These are phyloP conservation scores for Chaetoscypha palmicola DNA, from an alignment of 2,329 filamentous ascomycete species.

Conservation along the genomic window DNA sequence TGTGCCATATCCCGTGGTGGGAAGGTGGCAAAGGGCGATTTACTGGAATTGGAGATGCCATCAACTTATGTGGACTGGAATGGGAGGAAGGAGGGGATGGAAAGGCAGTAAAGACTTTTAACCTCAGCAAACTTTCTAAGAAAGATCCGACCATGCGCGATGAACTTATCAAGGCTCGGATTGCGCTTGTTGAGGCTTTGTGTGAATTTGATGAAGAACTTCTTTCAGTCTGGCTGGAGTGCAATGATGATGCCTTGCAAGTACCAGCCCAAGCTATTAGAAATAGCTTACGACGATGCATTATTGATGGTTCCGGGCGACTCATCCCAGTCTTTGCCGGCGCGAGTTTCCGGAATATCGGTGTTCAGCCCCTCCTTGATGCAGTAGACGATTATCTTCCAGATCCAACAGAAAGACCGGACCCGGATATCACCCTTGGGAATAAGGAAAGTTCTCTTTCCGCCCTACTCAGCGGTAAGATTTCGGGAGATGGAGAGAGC, in stretches of 20 bases:
- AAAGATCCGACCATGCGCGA: constrained; percentile 44
- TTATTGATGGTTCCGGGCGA: constrained; percentile 60
- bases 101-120: constrained; percentile 50
- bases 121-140: constrained; percentile 44
- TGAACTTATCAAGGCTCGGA: constrained; percentile 70
- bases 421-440: constrained; percentile 68
- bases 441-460: constrained; percentile 47
- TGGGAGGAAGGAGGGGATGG: constrained; percentile 65
- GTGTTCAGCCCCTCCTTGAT: constrained; percentile 85
- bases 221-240: constrained; percentile 75
- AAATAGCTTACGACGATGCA: constrained; percentile 64
- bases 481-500: constrained; percentile 34
- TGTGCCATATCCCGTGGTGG: constrained; percentile 97
- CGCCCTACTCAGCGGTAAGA: constrained; percentile 39
- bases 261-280: constrained; percentile 62
- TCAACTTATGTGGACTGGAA: constrained; percentile 66
- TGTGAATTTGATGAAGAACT: constrained; percentile 85
- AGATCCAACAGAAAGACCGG: constrained; percentile 70
- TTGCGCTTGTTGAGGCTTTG: constrained; percentile 72
- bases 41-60: constrained; percentile 75
- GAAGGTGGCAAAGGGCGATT: constrained; percentile 65
- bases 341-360: constrained; percentile 88
- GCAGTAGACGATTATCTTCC: constrained; percentile 83
- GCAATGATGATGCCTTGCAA: constrained; percentile 62
- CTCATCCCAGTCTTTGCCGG: constrained; percentile 84